Conservation (phyloP, 2,329 filamentous ascomycete genomes). For the Purpureocillium lavendulum region DNA sequence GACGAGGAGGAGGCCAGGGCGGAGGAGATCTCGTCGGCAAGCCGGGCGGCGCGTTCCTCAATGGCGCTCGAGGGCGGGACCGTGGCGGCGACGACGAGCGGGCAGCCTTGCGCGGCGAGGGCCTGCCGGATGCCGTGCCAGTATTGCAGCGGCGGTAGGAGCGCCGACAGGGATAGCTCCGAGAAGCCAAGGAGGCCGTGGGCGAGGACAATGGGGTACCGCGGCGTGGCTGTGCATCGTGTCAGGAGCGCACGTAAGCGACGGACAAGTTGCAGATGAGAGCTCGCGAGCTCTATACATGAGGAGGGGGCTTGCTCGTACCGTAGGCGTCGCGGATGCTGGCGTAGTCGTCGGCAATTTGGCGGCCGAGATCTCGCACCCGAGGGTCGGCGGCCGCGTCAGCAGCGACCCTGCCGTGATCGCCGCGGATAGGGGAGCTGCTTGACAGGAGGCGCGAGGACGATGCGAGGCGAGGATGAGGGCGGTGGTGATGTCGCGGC, state of each 20-base stretch:
- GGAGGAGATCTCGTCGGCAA: slow-evolving; percentile 42
- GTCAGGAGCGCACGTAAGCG: background rate
- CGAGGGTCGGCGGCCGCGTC: background rate
- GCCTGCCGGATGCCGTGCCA: slow-evolving; percentile 58
- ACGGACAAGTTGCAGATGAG: background rate
- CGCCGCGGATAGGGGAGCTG: background rate
- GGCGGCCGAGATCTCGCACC: slow-evolving; percentile 3
- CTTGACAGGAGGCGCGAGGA: background rate
- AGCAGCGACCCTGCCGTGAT: background rate
- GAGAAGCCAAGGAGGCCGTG: slow-evolving; percentile 59
- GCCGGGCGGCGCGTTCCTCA: slow-evolving; percentile 47
- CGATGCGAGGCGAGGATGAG: background rate
- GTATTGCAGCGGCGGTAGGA: slow-evolving; percentile 50
- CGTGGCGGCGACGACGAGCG: slow-evolving; percentile 49
- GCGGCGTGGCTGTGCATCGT: slow-evolving; percentile 38
- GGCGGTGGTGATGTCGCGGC: background rate
- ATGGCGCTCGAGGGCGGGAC: slow-evolving; percentile 56
- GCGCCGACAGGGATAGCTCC: slow-evolving; percentile 42
- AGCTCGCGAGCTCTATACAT: too few species aligned
- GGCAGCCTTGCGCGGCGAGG: slow-evolving; percentile 37
- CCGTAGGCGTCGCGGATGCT: slow-evolving; percentile 35
- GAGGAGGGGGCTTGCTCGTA: slow-evolving; percentile 13
- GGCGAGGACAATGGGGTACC: slow-evolving; percentile 55
- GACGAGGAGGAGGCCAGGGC: background rate
- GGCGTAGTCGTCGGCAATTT: slow-evolving; percentile 39